These are phyloP conservation scores for Pycnococcus provasolii DNA, from an alignment of 139 green algal genomes.

Conservation along the genomic window DNA sequence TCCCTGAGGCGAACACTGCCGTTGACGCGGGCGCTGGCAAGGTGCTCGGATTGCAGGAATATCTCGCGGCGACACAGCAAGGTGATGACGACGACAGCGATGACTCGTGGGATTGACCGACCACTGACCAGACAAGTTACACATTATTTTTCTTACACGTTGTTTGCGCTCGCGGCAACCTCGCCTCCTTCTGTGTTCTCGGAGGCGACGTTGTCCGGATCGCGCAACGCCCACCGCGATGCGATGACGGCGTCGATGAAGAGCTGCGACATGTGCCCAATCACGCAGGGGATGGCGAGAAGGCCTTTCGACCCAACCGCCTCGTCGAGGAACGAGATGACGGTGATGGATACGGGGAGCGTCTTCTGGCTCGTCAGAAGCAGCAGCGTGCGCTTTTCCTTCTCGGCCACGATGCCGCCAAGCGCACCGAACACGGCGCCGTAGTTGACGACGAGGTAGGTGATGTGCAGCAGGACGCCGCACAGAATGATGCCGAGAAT, in stretches of 20 bases:
- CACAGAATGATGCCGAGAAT: constrained; percentile 49
- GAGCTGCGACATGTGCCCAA: constrained; percentile 60
- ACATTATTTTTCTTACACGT: too few species aligned
- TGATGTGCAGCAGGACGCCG: constrained; percentile 38
- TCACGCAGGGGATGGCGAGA: constrained; percentile 62
- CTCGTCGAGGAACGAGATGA: constrained; percentile 38
- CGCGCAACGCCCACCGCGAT: constrained; percentile 28
- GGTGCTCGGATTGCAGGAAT: too few species aligned
- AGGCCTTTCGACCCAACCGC: constrained; percentile 36
- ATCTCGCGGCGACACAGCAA: too few species aligned
- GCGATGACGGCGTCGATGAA: constrained; percentile 58
- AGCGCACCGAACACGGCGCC: neutral
- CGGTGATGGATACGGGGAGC: constrained; percentile 44
- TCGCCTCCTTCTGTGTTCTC: neutral
- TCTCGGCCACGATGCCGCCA: too few species aligned
- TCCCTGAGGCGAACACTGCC: too few species aligned
- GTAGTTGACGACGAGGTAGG: constrained; percentile 45
- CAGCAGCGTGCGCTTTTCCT: constrained; percentile 22
- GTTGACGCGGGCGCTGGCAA: too few species aligned
- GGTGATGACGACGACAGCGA: too few species aligned
- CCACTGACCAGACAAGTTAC: too few species aligned
- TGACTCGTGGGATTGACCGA: too few species aligned
- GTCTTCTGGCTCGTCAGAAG: constrained; percentile 53
- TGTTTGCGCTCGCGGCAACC: too few species aligned
- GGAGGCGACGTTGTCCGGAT: neutral